Evolutionary conservation across 2,329 filamentous ascomycete genomes (phyloP).

Genomic region (Trichoderma sp.): DNA sequence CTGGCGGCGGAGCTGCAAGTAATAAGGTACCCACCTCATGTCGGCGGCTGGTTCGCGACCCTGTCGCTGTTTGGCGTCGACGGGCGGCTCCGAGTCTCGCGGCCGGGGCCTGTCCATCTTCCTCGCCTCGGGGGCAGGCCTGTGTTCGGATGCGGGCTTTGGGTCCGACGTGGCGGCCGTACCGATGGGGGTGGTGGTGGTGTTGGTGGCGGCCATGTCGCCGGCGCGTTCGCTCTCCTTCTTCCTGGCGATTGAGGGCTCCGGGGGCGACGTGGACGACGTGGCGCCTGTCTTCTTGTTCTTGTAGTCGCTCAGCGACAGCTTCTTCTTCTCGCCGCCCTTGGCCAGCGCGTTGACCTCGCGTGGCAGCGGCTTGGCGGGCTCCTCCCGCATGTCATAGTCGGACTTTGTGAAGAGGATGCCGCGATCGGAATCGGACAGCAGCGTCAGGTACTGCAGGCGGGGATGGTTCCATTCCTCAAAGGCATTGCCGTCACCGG

Average conservation of each 20-base stretch:
- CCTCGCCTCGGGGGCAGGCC: slow-evolving; percentile 28
- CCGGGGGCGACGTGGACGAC: slow-evolving; percentile 45
- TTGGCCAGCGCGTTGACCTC: slow-evolving; percentile 46
- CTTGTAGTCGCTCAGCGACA: slow-evolving; percentile 62
- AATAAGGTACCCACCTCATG: slow-evolving; percentile 36
- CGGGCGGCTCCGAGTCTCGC: slow-evolving; percentile 34
- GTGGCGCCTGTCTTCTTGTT: slow-evolving; percentile 50
- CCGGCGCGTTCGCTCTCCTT: slow-evolving; percentile 39
- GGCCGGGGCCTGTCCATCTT: slow-evolving; percentile 35
- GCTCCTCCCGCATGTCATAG: slow-evolving; percentile 60
- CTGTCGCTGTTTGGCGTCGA: slow-evolving; percentile 40
- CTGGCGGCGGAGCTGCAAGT: slow-evolving; percentile 27
- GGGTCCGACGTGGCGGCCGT: slow-evolving; percentile 25
- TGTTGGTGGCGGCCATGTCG: slow-evolving; percentile 29
- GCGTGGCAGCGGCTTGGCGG: slow-evolving; percentile 44
- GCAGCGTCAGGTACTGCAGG: slow-evolving; percentile 60
- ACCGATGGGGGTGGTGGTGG: not conserved
- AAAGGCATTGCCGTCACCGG: slow-evolving; percentile 45
- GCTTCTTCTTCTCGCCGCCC: slow-evolving; percentile 55
- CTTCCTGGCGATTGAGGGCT: slow-evolving; percentile 40
- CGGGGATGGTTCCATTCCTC: slow-evolving; percentile 55
- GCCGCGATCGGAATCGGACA: slow-evolving; percentile 61
- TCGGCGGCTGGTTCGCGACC: slow-evolving; percentile 37
- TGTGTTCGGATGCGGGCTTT: slow-evolving; percentile 34
- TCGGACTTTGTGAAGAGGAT: slow-evolving; percentile 59